phyloP scores from a whole-genome alignment of 805 yeast species.

The Ogataea angusta region DNA sequence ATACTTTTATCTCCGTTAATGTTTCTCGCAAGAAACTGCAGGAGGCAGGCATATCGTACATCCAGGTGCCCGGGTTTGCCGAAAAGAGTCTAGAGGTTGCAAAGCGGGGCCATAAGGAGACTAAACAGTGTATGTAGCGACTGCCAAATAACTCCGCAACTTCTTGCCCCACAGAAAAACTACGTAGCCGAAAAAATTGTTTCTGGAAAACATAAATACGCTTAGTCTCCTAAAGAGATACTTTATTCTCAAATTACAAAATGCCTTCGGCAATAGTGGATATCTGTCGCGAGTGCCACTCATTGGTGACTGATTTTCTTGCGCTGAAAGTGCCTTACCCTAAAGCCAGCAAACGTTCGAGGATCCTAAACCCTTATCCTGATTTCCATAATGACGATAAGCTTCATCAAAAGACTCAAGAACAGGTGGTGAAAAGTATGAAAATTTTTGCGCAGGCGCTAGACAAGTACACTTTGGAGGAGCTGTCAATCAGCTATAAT shows the following conservation, averaged over 20 bases:
- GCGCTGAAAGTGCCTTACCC: conserved; percentile 12
- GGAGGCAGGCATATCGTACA: conserved; percentile 61
- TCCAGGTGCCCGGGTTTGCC: conserved; percentile 81
- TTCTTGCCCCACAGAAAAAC: conserved; percentile 5
- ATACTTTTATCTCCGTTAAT: conserved; percentile 79
- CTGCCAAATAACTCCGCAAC: conserved; percentile 2
- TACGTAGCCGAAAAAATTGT: conserved; percentile 4
- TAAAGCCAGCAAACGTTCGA: no score
- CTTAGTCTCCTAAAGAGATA: not conserved
- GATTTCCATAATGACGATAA: conserved; percentile 13
- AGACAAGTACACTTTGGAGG: conserved; percentile 32
- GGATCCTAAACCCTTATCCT: conserved; percentile 10
- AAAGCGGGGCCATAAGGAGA: conserved; percentile 59
- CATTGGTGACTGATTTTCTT: conserved; percentile 15
- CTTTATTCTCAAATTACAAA: not conserved
- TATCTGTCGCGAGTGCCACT: conserved; percentile 24
- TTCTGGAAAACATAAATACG: conserved; percentile 9
- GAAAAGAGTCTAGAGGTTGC: conserved; percentile 68
- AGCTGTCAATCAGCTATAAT: conserved; percentile 80
- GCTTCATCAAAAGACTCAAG: conserved; percentile 24
- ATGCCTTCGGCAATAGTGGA: conserved; percentile 19
- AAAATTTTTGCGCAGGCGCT: conserved; percentile 20
- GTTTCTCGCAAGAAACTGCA: conserved; percentile 54
- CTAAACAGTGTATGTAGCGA: not conserved
- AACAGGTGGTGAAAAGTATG: conserved; percentile 24